Evolutionary conservation across 192 early-diverging fungal genomes (phyloP), one percentile per base, ranked within the genome.

Genomic region (Umbelopsis isabellina): DNA sequence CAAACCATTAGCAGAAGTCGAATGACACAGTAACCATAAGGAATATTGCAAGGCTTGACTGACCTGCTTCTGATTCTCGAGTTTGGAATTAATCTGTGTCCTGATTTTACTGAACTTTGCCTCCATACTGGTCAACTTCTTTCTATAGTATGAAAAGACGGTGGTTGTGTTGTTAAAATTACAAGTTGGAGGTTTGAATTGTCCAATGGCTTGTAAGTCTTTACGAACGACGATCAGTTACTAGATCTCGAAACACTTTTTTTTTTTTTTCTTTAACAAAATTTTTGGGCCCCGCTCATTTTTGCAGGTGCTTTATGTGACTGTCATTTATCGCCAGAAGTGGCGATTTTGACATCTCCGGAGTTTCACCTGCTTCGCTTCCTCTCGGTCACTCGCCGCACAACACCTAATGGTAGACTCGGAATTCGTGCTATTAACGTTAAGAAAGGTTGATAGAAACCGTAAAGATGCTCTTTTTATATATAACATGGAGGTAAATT

Each of bases 61-160:
- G 71, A 74, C 79, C 86, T 92, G 87, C 76, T 91, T 89, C 85
- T 97, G 95, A 82, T 94, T 94, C 37, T 87, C 87, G 49, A 92
- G 82, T 74, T 93, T 93, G 50, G 92, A 93, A 71, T 79, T 84
- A 44, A 88, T 73, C 71, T 97, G 93, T 41, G 83, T 79, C 67
- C 89, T 84, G 67, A 93, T 89, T 70, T 82, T 86, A 4, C 81
- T 81, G 58, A 89, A 83, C 51, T 85, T 77, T 66, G 74, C 75
- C 50, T 89, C 86, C 82, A 89, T 85, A 53, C 51, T 69, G 47
- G 21, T 35, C 30, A 13, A 61, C 12, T 35, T 27, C 18, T 22
- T 33, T 35, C 7, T 35, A 1, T 61, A 61, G 55, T 61, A 61
- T 61, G 55, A 61, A 15, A 61, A 41, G 37, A 41, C 37, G 5